Evolutionary conservation across 2,329 filamentous ascomycete species (phyloP), one percentile per base, ranked within the genome.

Genomic region (Trichoderma gracile): DNA sequence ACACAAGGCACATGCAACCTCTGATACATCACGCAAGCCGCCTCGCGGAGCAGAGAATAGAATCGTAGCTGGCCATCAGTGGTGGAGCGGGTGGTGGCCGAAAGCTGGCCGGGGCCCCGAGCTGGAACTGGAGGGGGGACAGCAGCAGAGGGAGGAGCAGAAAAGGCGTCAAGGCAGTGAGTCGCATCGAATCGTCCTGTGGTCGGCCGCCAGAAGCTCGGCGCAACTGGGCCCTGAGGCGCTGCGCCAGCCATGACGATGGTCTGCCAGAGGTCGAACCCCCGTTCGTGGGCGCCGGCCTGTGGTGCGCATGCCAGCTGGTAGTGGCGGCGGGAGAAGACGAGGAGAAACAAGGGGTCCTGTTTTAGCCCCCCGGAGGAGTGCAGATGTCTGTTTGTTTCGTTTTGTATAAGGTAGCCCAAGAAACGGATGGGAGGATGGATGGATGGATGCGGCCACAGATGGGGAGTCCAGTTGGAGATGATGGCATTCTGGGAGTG

Each of bases 51-150:
- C 49, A 52, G 21, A 52, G 25, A 52, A 52, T 33, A 52, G 49
- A 25, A 52, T 19, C 27, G 27, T 33, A 33, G 49, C 49, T n/a
- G 49, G 49, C 49, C 49, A 52, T 52, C 49, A 30, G 53, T 7
- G 23, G 46, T 60, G 46, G 45, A 49, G 43, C 19, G 33, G 43
- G 43, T 49, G 43, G 43, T 60, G 46, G 57, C 57, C 57, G 57
- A 52, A 52, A 30, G 57, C 21, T 60, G 57, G 57, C 57, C 57
- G 57, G 47, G 17, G 9, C 42, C 54, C 40, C 9, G 42, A 38
- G 43, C 21, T 55, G 53, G 53, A 27, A 14, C n/a, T 57, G 15
- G 47, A 50, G 43, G 15, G 17, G 10, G 30, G 10, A 38, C 2
- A 38, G 33, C 33, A n/a, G 23, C 33, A 17, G 21, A 21, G 40